Base-by-base conservation (phyloP, 164 flowering plant genomes). In the Cinnamomum micranthum region DNA sequence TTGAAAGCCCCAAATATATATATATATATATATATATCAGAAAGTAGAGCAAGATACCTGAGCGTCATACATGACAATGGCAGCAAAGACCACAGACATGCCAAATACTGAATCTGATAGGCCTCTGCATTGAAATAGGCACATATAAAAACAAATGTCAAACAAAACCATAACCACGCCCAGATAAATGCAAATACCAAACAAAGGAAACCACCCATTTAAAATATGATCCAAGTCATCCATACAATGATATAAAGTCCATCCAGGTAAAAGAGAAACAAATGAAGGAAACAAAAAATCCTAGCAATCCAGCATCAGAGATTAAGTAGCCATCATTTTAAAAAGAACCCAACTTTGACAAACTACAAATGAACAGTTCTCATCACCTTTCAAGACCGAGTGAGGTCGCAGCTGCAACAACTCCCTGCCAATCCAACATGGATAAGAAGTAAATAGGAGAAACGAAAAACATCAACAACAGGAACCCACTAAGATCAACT, bases 21-120 rank as follows among this genome's bases (percentile, higher is more conserved):
- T n/a, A n/a, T n/a, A n/a, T n/a, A n/a, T n/a, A n/a, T n/a, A n/a
- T n/a, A n/a, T n/a, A n/a, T 1, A 41, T 6, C 11, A 6, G 47
- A 41, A 35, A 41, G 10, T 7, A 7, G 2, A 7, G 47, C 47
- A 41, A 41, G 47, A 41, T 71, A 88, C 97, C 97, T 95, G 97
- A 12, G 98, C 87, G 81, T 95, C 98, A 83, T 91, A 92, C 98
- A 92, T 90, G 81, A 89, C 78, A 80, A 95, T 87, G 72, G 80
- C 78, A 13, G 98, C 98, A 79, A 87, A 90, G 77, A 95, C 90
- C 25, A 91, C 82, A 0, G 94, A 77, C 72, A 90, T 70, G 25
- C 98, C 97, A 74, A 95, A 89, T 69, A 91, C 77, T 1, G 97
- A 80, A 82, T 95, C 98, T 3, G 92, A 81, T 51, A 92, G 85